Conservation (phyloP, 225 moss, liverwort and hornwort genomes). For the Takakia lepidozioides region DNA sequence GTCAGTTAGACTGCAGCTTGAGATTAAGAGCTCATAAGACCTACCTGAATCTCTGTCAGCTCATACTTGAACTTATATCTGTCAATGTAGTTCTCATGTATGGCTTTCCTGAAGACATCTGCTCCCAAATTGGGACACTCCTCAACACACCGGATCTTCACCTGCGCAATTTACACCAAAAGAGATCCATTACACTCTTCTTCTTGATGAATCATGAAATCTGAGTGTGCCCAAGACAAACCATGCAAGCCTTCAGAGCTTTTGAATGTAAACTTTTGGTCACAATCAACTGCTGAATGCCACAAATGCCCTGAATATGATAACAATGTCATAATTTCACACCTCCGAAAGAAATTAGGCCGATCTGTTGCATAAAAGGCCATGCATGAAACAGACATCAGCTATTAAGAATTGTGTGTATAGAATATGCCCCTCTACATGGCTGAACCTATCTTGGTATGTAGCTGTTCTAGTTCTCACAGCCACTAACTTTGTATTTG, state of each 20-base stretch:
- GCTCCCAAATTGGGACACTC: constrained; percentile 34
- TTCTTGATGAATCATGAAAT: too few species aligned
- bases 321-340: too few species aligned
- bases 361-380: too few species aligned
- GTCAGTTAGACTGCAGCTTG: too few species aligned
- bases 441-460: not conserved
- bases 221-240: too few species aligned
- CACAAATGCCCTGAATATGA: too few species aligned
- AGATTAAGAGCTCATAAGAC: not conserved
- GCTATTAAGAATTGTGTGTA: too few species aligned
- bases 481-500: too few species aligned
- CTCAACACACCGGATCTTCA: constrained; percentile 9
- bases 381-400: too few species aligned
- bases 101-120: constrained; percentile 32
- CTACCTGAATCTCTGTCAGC: constrained; percentile 26
- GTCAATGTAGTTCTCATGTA: constrained; percentile 29
- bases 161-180: constrained; percentile 6
- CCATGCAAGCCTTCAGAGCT: not conserved
- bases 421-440: too few species aligned
- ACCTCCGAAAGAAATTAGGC: too few species aligned
- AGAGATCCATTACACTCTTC: not conserved
- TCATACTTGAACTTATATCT: constrained; percentile 39
- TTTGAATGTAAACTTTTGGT: not conserved
- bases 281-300: not conserved
- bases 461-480: not conserved